Base-by-base conservation (phyloP, 2,329 filamentous ascomycete species). In the Daldinia sp. region DNA sequence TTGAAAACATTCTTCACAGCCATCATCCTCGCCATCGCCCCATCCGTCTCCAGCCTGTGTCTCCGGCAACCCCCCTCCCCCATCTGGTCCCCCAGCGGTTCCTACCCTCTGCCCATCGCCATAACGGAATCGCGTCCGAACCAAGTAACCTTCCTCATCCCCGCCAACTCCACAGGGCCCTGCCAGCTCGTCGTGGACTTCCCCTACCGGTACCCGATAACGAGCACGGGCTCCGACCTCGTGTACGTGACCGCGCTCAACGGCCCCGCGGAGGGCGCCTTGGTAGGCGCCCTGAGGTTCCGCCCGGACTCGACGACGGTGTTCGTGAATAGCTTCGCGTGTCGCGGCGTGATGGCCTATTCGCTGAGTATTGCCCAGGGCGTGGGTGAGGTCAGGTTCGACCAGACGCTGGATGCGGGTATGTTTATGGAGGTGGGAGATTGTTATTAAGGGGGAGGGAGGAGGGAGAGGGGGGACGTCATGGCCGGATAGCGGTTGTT, bases 171-270 rank as follows among this genome's bases (percentile, higher is more conserved):
- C 12, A 65, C 58, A 4, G 75, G 74, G 7, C 70, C 76, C 12
- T 78, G 77, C 74, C 48, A 65, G 37, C 74, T 78, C 10, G 61
- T 75, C 53, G 74, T 72, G 56, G 64, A 65, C 50, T 77, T 78
- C 71, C 77, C 77, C 6, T 68, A 71, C 7, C 62, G 64, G 60
- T 77, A 75, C 71, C 67, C 72, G 28, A 66, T 73, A 64, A 48
- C 54, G 9, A 67, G 64, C 64, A 67, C 64, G 7, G 68, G 68
- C 3, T 54, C 39, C 1, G 68, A 70, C 48, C 68, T 70, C 0
- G 68, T 70, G 20, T 65, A 70, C 58, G 68, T 70, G 26, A 63
- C 54, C 7, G 68, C 68, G n/a, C 3, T 67, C 1, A 58, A 73
- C 66, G 76, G 75, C 1, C 69, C 71, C 3, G 71, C 68, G 1